Conservation (phyloP, 768 basidiomycete genomes). For the Phanerodontia chrysosporium region DNA sequence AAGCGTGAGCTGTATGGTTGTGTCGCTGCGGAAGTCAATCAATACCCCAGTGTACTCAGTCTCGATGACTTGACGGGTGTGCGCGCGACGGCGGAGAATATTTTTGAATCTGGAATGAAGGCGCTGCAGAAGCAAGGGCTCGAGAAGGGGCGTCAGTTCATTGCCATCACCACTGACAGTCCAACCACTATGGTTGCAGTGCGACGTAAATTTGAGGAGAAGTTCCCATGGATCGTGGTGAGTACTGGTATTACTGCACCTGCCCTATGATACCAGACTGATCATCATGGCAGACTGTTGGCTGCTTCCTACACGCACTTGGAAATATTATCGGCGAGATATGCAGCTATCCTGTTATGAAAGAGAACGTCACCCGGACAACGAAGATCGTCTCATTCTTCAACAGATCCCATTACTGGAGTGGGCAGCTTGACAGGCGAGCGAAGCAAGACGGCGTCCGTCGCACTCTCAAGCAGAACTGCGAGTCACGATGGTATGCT, state of each 20-base stretch:
- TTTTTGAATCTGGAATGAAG: too few relatives aligned
- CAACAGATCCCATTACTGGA: constrained; percentile 31
- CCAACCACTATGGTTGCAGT: too few relatives aligned
- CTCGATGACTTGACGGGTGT: too few relatives aligned
- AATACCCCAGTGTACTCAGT: too few relatives aligned
- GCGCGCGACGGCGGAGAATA: too few relatives aligned
- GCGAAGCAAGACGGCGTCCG: constrained; percentile 15
- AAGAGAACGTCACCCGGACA: constrained; percentile 8
- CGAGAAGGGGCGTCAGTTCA: too few relatives aligned
- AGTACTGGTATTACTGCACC: not conserved
- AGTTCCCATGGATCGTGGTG: not conserved
- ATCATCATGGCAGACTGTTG: not conserved
- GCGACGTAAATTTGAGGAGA: not conserved
- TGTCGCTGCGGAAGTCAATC: too few relatives aligned
- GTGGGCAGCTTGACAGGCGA: constrained; percentile 25
- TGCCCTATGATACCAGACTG: not conserved
- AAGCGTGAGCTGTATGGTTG: too few relatives aligned
- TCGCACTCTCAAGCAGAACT: not conserved
- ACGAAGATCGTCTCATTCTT: constrained; percentile 28
- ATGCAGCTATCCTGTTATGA: not conserved
- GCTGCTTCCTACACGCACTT: constrained; percentile 6
- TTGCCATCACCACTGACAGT: too few relatives aligned
- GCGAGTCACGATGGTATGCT: constrained; percentile 4
- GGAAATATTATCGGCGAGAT: not conserved
- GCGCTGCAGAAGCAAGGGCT: too few relatives aligned